phyloP scores from a whole-genome alignment of 2,329 filamentous ascomycete genomes.

The Eutypa lata region DNA sequence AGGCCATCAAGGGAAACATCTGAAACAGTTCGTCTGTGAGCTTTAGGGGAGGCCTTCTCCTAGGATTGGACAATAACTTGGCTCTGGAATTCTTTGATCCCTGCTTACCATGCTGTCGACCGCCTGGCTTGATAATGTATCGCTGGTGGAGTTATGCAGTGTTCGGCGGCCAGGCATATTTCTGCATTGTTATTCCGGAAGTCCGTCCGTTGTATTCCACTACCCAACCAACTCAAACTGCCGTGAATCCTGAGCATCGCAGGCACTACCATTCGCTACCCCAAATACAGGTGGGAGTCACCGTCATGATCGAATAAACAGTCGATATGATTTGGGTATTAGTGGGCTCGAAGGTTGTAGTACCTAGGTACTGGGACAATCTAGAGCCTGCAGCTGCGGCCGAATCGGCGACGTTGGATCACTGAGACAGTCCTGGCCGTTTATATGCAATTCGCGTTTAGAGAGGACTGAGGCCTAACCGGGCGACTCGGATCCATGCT shows the following conservation, averaged over 20 bases:
- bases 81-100: conserved; percentile 1
- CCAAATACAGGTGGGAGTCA: not conserved
- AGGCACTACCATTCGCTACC: not conserved
- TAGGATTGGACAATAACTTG: not conserved
- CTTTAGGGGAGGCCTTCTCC: not conserved
- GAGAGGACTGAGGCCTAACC: no score
- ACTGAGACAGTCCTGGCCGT: not conserved
- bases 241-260: not conserved
- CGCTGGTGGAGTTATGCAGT: conserved; percentile 14
- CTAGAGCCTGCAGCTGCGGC: not conserved
- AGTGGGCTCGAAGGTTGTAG: not conserved
- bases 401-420: not conserved
- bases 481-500: no score
- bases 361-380: not conserved
- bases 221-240: not conserved
- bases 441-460: not conserved
- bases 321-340: not conserved
- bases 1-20: not conserved
- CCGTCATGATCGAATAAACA: not conserved
- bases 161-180: conserved; percentile 18
- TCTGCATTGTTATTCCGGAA: conserved; percentile 16
- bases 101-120: conserved; percentile 11
- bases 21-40: not conserved
- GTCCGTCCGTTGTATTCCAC: conserved; percentile 21
- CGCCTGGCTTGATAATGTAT: not conserved